Evolutionary conservation across 2,329 filamentous ascomycete species (phyloP).

Genomic region (Venturia pyrina): DNA sequence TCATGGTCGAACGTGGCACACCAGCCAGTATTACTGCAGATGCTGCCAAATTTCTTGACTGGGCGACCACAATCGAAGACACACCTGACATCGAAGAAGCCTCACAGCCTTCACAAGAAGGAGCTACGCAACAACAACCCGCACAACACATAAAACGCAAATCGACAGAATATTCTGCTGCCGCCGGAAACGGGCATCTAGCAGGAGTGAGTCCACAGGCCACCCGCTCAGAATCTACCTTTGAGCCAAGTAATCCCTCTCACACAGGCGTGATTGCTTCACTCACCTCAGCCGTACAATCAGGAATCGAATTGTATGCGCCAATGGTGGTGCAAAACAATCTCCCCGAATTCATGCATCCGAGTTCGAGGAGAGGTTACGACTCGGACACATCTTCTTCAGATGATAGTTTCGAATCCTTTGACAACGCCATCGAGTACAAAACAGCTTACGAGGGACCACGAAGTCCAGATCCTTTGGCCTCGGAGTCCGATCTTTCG

Average conservation of each 20-base stretch:
- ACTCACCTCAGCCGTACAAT: conserved; percentile 21
- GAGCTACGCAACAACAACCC: conserved; percentile 16
- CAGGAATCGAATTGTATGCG: conserved; percentile 25
- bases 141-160: neutral
- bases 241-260: neutral
- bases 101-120: conserved; percentile 15
- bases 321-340: conserved; percentile 16
- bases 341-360: conserved; percentile 12
- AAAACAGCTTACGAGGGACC: conserved; percentile 22
- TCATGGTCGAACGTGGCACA: conserved; percentile 84
- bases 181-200: conserved; percentile 8
- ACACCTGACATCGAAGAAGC: conserved; percentile 27
- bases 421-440: conserved; percentile 35
- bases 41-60: conserved; percentile 71
- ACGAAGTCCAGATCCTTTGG: conserved; percentile 18
- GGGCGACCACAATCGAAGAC: conserved; percentile 50
- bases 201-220: neutral
- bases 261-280: conserved; percentile 20
- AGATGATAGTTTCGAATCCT: conserved; percentile 20
- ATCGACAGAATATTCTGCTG: conserved; percentile 2
- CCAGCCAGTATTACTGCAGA: conserved; percentile 71
- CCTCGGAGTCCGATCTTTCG: conserved; percentile 12
- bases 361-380: conserved; percentile 1
- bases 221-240: neutral
- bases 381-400: conserved; percentile 19